Evolutionary conservation across 2,329 filamentous ascomycete genomes (phyloP), one percentile per base, ranked within the genome.

Genomic region (Penicillium sp.): DNA sequence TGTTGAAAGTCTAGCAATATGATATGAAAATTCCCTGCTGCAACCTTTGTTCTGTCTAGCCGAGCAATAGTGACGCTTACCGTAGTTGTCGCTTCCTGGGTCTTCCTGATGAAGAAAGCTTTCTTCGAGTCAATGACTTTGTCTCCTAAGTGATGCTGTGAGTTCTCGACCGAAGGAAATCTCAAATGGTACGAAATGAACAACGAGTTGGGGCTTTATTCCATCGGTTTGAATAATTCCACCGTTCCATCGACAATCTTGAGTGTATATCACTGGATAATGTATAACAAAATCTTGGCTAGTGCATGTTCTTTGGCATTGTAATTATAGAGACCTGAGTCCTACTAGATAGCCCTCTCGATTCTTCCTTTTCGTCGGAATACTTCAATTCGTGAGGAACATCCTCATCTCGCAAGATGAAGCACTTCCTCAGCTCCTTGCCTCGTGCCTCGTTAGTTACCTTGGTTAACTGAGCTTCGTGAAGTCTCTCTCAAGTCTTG

Each of bases 71-170:
- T 44, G 23, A 57, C 23, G 16, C 58, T 54, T 9, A 62, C 41
- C 1, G 53, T 55, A 7, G 58, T 61, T 30, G 58, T 62, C 19
- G 54, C 55, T 34, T 56, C 34, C 61, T 60, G 62, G 8, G 58
- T 53, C 18, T 52, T 53, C 10, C 44, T 42, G n/a, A 48, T 13
- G 1, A 54, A 59, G 16, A 62, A 55, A 5, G 58, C 44, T 11
- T 52, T 38, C 10, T 14, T 34, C 1, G 51, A 40, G 38, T 54
- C 42, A 19, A 63, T 46, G 2, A 57, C 3, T 48, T 47, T 41
- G n/a, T 49, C 13, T 14, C 58, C 40, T 50, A 52, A n/a, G 14
- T 18, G 29, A n/a, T 52, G 47, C n/a, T 39, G 16, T 19, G 7
- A 18, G 7, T 35, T 42, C 27, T 52, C 49, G 7, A 52, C 35